Conservation (phyloP, 2,329 filamentous ascomycete species). For the Ophiostoma himal-ulmi region DNA sequence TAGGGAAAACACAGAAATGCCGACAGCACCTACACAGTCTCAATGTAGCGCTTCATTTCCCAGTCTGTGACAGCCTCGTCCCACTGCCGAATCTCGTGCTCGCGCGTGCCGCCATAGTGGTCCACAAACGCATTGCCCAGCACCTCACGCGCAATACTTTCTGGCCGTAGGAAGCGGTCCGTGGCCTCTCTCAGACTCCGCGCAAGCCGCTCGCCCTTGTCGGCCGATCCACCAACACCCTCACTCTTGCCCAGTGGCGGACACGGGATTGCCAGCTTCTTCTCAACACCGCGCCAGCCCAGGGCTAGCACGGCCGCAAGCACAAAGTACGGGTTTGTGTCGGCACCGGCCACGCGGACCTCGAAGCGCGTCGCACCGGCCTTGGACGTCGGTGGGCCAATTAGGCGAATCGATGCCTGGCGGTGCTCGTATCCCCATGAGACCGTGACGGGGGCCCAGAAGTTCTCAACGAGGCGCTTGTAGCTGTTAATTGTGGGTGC, state of each 20-base stretch:
- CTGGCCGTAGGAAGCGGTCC: constrained; percentile 65
- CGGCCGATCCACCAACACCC: constrained; percentile 65
- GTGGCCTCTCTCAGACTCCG: constrained; percentile 83
- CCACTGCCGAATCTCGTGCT: constrained; percentile 86
- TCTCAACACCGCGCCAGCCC: constrained; percentile 87
- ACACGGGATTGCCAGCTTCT: constrained; percentile 76
- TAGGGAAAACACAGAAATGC: no score
- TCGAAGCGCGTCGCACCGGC: constrained; percentile 86
- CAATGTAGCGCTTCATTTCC: constrained; percentile 74
- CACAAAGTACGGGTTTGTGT: constrained; percentile 83
- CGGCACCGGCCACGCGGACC: constrained; percentile 87
- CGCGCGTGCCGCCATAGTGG: constrained; percentile 84
- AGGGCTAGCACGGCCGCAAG: constrained; percentile 80
- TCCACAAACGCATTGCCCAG: constrained; percentile 95
- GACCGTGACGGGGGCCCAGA: constrained; percentile 96
- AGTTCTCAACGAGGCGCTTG: constrained; percentile 96
- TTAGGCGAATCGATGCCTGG: constrained; percentile 82
- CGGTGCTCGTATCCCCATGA: constrained; percentile 96
- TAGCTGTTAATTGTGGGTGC: constrained; percentile 97
- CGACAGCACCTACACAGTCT: constrained; percentile 49
- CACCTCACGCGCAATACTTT: constrained; percentile 85
- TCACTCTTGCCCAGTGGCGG: constrained; percentile 81
- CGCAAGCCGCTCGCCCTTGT: constrained; percentile 71
- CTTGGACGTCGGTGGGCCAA: constrained; percentile 79
- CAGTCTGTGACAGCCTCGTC: constrained; percentile 97